Conservation (phyloP, 1,284 basidiomycete genomes). For the Anthracocystis panici-leucophaei region DNA sequence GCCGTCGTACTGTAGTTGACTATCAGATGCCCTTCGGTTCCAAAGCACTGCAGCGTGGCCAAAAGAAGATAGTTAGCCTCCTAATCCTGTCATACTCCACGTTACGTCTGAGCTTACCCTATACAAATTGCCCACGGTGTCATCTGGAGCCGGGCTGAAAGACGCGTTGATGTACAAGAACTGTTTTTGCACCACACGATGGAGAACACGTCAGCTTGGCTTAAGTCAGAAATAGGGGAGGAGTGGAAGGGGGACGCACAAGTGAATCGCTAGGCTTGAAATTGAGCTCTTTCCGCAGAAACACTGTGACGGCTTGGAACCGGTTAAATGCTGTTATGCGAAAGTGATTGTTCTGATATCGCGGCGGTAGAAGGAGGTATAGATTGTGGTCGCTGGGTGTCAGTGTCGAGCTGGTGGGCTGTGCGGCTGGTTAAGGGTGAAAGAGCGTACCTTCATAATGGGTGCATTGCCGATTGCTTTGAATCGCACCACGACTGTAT, state of each 20-base stretch:
- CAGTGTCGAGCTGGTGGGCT: neutral
- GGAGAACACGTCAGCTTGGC: neutral
- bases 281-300: slow-evolving; percentile 89
- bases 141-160: slow-evolving; percentile 92
- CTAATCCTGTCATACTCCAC: too few relatives aligned
- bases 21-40: slow-evolving; percentile 65
- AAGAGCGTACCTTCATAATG: slow-evolving; percentile 80
- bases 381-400: neutral
- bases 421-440: neutral
- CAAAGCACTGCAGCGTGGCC: slow-evolving; percentile 54
- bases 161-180: slow-evolving; percentile 99
- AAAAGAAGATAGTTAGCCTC: neutral
- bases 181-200: slow-evolving; percentile 71
- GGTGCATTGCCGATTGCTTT: slow-evolving; percentile 98
- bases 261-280: slow-evolving; percentile 87
- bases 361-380: too few relatives aligned
- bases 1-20: slow-evolving; percentile 68
- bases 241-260: slow-evolving; percentile 74
- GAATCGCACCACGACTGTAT: slow-evolving; percentile 91
- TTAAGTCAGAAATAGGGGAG: neutral
- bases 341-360: slow-evolving; percentile 82
- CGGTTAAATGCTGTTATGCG: slow-evolving; percentile 94
- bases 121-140: slow-evolving; percentile 87
- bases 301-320: slow-evolving; percentile 95
- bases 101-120: slow-evolving; percentile 53